Evolutionary conservation across 192 early-diverging fungal genomes (phyloP), one percentile per base, ranked within the genome.

Genomic region (Glomus cerebriforme): DNA sequence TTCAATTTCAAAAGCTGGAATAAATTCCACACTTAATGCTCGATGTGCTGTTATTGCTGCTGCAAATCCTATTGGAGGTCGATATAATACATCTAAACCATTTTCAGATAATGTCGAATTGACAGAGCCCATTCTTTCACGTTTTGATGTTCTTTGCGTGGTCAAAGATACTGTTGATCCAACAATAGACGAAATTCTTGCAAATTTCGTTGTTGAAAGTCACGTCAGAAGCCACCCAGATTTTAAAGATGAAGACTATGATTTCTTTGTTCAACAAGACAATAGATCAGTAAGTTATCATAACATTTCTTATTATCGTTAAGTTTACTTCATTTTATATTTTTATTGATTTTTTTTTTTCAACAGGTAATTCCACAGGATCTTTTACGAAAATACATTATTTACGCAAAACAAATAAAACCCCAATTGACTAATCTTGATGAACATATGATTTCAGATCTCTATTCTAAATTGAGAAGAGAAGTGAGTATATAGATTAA

Each of bases 71-170:
- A 91, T 94, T 64, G 89, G 93, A 59, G 95, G 95, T 63, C 91
- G 94, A 54, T 96, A 96, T 84, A 93, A 94, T 76, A 88, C 95
- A n/a, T 91, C 93, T 54, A 89, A 97, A 26, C 93, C 96, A 0
- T 97, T 99, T 75, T 95, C 95, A 45, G 92, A 96, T 82, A 99
- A 99, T 80, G 98, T 99, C 26, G 96, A 99, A 83, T 86, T 99
- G 78, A 99, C 98, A 0, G 98, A 99, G 80, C 98, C 98, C 22
- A 99, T 99, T 80, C 81, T 99, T 79, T 99, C 98, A 29, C 96
- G 98, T 82, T 99, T 99, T 77, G 98, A 99, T 86, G 90, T 97
- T 2, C 89, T 99, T 1, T 97, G 96, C 81, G 98, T 99, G 10
- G 96, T 99, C 32, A 91, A 95, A 78, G 98, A 99, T 85, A 89